A percentile compares a stretch with the other conserved stretches of the same genome.
phyloP scores from a whole-genome alignment of 2,329 filamentous ascomycete genomes.

The Biscogniauxia mediterranea region DNA sequence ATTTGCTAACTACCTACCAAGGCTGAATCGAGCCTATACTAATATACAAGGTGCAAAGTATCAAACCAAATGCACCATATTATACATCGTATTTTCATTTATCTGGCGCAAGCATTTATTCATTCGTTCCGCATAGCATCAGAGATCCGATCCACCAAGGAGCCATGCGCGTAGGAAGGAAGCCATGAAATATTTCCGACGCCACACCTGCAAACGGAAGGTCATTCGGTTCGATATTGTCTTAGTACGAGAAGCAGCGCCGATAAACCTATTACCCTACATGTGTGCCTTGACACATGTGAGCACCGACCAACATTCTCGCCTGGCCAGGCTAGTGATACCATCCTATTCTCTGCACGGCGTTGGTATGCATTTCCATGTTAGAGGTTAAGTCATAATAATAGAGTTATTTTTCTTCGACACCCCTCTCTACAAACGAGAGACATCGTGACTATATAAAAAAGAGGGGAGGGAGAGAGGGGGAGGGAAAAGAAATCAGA shows the following conservation, averaged over 20 bases:
- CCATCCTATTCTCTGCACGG: not conserved
- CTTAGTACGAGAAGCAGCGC: not conserved
- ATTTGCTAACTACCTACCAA: not conserved
- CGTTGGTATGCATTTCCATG: not conserved
- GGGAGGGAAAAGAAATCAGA: not conserved
- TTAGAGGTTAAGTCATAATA: not conserved
- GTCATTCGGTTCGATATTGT: not conserved
- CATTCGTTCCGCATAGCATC: not conserved
- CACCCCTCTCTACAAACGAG: not conserved
- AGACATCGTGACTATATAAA: not conserved
- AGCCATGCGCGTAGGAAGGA: not conserved
- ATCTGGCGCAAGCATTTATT: not conserved
- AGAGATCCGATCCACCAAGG: not conserved
- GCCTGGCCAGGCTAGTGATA: not conserved
- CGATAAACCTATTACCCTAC: not conserved
- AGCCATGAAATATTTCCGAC: not conserved
- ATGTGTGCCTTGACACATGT: not conserved
- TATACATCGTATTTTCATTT: not conserved
- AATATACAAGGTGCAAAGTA: not conserved
- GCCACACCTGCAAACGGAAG: not conserved
- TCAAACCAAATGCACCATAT: not conserved
- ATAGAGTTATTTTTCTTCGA: not conserved
- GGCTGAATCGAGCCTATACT: too few relatives aligned
- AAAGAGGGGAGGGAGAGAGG: too few relatives aligned
- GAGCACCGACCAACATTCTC: not conserved